Conservation (phyloP, 2,329 filamentous ascomycete species). For the Neurospora crassa region DNA sequence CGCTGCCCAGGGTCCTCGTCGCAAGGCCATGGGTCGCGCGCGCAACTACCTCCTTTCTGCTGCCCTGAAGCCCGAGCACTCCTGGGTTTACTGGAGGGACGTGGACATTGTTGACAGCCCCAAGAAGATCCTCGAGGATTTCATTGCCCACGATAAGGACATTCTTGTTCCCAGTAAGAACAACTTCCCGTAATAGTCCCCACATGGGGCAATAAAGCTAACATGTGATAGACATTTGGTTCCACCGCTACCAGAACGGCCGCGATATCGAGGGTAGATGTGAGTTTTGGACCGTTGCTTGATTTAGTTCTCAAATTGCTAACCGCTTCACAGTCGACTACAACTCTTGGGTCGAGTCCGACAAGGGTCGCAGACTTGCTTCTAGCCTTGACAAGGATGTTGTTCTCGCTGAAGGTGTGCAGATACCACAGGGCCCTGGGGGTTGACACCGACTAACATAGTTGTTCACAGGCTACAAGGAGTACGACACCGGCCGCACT, state of each 20-base stretch:
- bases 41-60: conserved; percentile 84
- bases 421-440: background rate
- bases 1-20: conserved; percentile 76
- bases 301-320: conserved; percentile 4
- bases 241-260: conserved; percentile 75
- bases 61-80: conserved; percentile 84
- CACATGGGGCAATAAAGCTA: conserved; percentile 13
- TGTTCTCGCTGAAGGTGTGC: conserved; percentile 77
- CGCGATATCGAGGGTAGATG: conserved; percentile 90
- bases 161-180: conserved; percentile 84
- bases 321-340: conserved; percentile 64
- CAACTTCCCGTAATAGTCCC: background rate
- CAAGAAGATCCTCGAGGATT: conserved; percentile 81
- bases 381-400: conserved; percentile 66
- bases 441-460: background rate
- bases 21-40: conserved; percentile 82
- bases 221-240: conserved; percentile 72
- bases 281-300: conserved; percentile 34
- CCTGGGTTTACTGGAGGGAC: conserved; percentile 98
- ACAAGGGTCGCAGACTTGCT: conserved; percentile 69
- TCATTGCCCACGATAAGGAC: conserved; percentile 87
- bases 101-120: conserved; percentile 93
- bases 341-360: conserved; percentile 96
- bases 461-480: conserved; percentile 62
- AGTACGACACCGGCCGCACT: conserved; percentile 81